A percentile compares a stretch with the other conserved stretches of the same genome.
phyloP scores from a whole-genome alignment of 176 grass and related monocot species.

The Oryza nivara region DNA sequence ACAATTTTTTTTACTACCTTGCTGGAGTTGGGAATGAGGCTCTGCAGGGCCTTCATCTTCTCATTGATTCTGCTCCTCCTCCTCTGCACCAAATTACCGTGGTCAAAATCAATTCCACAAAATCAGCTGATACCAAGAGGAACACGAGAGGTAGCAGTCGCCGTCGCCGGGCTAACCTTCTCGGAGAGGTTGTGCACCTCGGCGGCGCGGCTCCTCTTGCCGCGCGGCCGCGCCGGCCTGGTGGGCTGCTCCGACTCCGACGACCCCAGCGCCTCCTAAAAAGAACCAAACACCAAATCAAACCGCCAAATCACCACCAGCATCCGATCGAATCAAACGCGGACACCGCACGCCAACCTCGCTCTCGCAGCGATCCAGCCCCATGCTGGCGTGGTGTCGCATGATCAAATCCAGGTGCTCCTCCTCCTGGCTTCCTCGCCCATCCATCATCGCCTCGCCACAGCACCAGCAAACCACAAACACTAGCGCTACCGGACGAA shows the following conservation, averaged over 20 bases:
- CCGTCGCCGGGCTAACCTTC: constrained; percentile 50
- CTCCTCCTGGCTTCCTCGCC: background rate
- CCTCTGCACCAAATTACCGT: constrained; percentile 37
- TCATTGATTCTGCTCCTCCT: constrained; percentile 93
- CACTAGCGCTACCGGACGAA: no score
- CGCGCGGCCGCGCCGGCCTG: constrained; percentile 49
- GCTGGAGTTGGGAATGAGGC: constrained; percentile 88
- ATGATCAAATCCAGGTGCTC: constrained; percentile 42
- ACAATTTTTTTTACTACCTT: constrained; percentile 46
- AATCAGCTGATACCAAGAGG: background rate
- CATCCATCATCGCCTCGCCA: constrained; percentile 24
- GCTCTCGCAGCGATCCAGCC: constrained; percentile 38
- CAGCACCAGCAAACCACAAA: no score
- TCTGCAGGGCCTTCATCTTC: constrained; percentile 98
- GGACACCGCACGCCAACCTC: constrained; percentile 35
- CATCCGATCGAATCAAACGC: background rate
- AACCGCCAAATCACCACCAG: background rate
- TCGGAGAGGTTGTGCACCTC: constrained; percentile 98
- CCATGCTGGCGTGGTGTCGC: constrained; percentile 44
- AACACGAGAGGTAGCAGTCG: no score
- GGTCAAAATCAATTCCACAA: background rate
- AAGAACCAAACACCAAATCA: background rate
- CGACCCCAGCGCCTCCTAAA: constrained; percentile 67
- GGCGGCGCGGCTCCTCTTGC: constrained; percentile 84
- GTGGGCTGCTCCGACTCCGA: constrained; percentile 64